These are phyloP conservation scores for Gracilaria vermiculophylla DNA, from an alignment of 23 red algal genomes.

Conservation along the genomic window DNA sequence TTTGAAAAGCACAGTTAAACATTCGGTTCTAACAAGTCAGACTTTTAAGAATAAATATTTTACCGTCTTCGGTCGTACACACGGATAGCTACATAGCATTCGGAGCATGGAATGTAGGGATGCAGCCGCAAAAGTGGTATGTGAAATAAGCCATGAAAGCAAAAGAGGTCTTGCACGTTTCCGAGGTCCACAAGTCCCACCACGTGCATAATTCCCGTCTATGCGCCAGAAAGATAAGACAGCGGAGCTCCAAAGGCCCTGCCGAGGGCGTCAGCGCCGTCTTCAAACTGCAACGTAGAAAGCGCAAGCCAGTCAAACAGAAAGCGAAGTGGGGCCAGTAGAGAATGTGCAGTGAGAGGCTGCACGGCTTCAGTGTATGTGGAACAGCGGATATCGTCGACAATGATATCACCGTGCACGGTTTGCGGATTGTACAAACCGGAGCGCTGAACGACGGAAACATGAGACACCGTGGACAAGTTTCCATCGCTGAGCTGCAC, in stretches of 20 bases:
- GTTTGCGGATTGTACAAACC: constrained; percentile 54
- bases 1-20: not conserved
- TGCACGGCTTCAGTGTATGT: constrained; percentile 38
- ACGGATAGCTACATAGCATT: no score
- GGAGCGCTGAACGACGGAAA: constrained; percentile 6
- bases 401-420: constrained; percentile 43
- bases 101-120: not conserved
- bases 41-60: no score
- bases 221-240: not conserved
- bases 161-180: not conserved
- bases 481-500: constrained; percentile 38
- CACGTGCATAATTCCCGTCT: not conserved
- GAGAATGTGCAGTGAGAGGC: constrained; percentile 35
- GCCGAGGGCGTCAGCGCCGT: constrained; percentile 28
- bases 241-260: not conserved
- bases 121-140: not conserved
- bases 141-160: not conserved
- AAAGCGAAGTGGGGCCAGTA: constrained; percentile 59
- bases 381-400: constrained; percentile 28
- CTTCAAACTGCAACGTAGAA: constrained; percentile 16
- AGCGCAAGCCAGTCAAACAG: constrained; percentile 28
- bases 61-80: no score
- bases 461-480: not conserved
- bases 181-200: not conserved
- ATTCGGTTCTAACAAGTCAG: no score